Conservation (phyloP, 208 protist species). For the Leishmania gerbilli region DNA sequence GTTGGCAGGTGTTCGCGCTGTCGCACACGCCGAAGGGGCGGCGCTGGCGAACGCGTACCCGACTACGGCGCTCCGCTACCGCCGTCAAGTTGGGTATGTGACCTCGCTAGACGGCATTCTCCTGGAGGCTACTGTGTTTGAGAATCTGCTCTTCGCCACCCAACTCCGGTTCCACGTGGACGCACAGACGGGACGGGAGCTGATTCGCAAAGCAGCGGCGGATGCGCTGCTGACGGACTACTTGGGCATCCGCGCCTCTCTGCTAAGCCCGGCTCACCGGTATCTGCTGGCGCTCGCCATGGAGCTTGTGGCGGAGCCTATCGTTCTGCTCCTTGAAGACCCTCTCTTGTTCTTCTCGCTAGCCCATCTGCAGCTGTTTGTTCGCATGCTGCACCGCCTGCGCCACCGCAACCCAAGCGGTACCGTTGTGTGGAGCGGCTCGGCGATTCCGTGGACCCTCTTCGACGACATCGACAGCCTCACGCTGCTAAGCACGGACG, state of each 20-base stretch:
- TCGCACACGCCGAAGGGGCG: constrained; percentile 50
- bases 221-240: constrained; percentile 59
- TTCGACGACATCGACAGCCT: constrained; percentile 40
- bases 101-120: constrained; percentile 60
- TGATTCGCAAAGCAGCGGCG: constrained; percentile 65
- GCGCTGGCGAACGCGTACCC: constrained; percentile 48
- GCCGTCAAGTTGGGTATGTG: constrained; percentile 34
- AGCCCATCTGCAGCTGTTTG: constrained; percentile 59
- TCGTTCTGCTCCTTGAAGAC: constrained; percentile 65
- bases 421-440: constrained; percentile 27
- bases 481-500: constrained; percentile 39
- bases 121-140: constrained; percentile 58
- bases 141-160: constrained; percentile 61
- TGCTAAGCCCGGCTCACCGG: constrained; percentile 2
- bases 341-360: constrained; percentile 34
- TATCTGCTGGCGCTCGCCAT: constrained; percentile 28
- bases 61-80: constrained; percentile 24
- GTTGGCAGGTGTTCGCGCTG: constrained; percentile 52
- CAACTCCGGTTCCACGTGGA: constrained; percentile 44
- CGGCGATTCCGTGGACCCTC: constrained; percentile 34
- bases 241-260: constrained; percentile 6
- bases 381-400: constrained; percentile 66
- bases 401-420: constrained; percentile 12
- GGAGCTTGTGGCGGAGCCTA: constrained; percentile 53
- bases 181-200: constrained; percentile 51